Evolutionary conservation across 1,139 yeast genomes (phyloP).

Genomic region (Yamadazyma aaseri): DNA sequence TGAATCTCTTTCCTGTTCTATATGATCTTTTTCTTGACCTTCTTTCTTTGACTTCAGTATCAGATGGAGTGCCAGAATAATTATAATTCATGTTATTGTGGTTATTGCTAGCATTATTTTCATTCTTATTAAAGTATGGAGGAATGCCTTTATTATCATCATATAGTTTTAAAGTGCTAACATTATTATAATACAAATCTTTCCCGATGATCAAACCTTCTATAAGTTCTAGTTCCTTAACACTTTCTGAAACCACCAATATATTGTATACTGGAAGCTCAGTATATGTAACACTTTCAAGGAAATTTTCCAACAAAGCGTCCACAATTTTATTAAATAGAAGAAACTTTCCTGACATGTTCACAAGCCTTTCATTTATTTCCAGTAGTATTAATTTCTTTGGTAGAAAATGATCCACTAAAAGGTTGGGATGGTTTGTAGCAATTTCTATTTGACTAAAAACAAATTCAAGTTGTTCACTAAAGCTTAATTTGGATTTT

Average conservation of each 20-base stretch:
- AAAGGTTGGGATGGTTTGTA: slow-evolving; percentile 62
- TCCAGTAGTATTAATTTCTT: slow-evolving; percentile 64
- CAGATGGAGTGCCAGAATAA: slow-evolving; percentile 5
- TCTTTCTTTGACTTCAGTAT: slow-evolving; percentile 14
- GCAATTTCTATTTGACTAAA: slow-evolving; percentile 50
- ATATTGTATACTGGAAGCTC: slow-evolving; percentile 24
- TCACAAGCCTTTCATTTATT: slow-evolving; percentile 52
- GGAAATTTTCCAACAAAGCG: slow-evolving; percentile 20
- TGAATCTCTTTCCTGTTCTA: slow-evolving; percentile 5
- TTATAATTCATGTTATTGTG: background rate
- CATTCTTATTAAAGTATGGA: slow-evolving; percentile 6
- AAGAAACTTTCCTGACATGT: slow-evolving; percentile 59
- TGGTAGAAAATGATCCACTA: slow-evolving; percentile 76
- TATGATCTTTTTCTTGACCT: slow-evolving; percentile 6
- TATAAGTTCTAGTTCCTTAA: slow-evolving; percentile 67
- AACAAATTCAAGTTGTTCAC: slow-evolving; percentile 28
- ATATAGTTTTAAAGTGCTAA: slow-evolving; percentile 60
- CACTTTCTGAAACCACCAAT: slow-evolving; percentile 57
- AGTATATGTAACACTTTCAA: slow-evolving; percentile 14
- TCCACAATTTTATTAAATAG: slow-evolving; percentile 53
- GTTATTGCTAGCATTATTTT: background rate
- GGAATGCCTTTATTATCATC: slow-evolving; percentile 30
- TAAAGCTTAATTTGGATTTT: slow-evolving; percentile 6
- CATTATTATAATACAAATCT: slow-evolving; percentile 52
- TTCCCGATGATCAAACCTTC: slow-evolving; percentile 70